These are phyloP conservation scores for Nectriaceae sp. DNA, from an alignment of 2,329 filamentous ascomycete genomes.

Conservation along the genomic window DNA sequence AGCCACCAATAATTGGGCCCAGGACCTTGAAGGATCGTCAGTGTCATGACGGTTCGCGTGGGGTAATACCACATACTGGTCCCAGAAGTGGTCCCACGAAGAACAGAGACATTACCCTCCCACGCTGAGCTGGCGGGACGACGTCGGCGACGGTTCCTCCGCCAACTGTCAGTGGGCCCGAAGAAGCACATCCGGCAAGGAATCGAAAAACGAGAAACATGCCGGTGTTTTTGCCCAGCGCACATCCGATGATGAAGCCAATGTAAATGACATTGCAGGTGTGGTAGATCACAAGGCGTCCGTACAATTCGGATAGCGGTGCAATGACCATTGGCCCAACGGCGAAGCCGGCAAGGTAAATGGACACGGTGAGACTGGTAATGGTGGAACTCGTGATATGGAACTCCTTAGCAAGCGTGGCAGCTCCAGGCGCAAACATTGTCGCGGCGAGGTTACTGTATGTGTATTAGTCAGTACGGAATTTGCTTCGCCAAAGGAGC, in stretches of 20 bases:
- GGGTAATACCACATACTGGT: slow-evolving; percentile 34
- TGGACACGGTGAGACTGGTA: slow-evolving; percentile 39
- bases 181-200: slow-evolving; percentile 58
- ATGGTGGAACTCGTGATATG: slow-evolving; percentile 35
- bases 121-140: slow-evolving; percentile 57
- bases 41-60: not conserved
- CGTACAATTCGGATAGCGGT: slow-evolving; percentile 60
- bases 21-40: slow-evolving; percentile 11
- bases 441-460: slow-evolving; percentile 16
- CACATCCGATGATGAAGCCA: slow-evolving; percentile 44
- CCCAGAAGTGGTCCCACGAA: slow-evolving; percentile 61
- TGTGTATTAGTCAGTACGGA: slow-evolving; percentile 7
- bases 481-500: slow-evolving; percentile 35
- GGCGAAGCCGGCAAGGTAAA: slow-evolving; percentile 47
- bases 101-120: slow-evolving; percentile 64
- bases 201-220: slow-evolving; percentile 62
- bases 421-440: slow-evolving; percentile 50
- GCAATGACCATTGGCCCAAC: slow-evolving; percentile 63
- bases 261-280: slow-evolving; percentile 50
- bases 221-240: slow-evolving; percentile 58
- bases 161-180: slow-evolving; percentile 63
- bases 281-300: slow-evolving; percentile 41
- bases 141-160: slow-evolving; percentile 66
- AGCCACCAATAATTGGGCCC: slow-evolving; percentile 40
- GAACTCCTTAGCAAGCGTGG: slow-evolving; percentile 46